These are phyloP conservation scores for Novymonas esmeraldas DNA, from an alignment of 208 protist genomes.

Conservation along the genomic window DNA sequence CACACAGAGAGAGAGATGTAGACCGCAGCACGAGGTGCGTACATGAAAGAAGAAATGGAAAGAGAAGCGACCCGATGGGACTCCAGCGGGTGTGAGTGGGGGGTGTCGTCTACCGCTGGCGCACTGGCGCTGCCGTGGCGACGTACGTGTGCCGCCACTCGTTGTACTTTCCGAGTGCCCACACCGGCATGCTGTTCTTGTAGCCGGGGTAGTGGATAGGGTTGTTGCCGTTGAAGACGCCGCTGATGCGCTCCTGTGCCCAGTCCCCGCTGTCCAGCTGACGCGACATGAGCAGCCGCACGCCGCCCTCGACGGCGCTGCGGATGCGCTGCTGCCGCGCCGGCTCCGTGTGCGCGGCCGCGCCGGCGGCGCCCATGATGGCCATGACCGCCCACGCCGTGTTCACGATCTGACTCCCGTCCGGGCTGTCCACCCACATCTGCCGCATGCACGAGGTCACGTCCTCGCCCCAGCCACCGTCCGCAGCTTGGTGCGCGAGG, in stretches of 20 bases:
- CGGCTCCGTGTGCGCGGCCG: conserved; percentile 28
- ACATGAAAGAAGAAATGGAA: no score
- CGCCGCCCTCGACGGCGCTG: conserved; percentile 81
- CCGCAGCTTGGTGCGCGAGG: conserved; percentile 90
- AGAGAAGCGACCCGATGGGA: no score
- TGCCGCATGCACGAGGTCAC: conserved; percentile 90
- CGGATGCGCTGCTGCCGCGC: conserved; percentile 30
- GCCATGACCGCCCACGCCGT: conserved; percentile 97
- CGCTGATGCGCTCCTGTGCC: conserved; percentile 94
- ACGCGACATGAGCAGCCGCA: conserved; percentile 83
- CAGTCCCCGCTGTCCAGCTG: conserved; percentile 91
- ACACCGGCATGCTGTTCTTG: conserved; percentile 97
- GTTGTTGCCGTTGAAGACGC: conserved; percentile 98
- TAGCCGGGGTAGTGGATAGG: conserved; percentile 97
- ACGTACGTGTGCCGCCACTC: conserved; percentile 67
- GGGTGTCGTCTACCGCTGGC: no score
- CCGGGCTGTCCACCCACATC: conserved; percentile 84
- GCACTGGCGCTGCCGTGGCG: conserved; percentile 1
- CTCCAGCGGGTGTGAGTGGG: conserved; percentile 5
- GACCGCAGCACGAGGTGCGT: no score
- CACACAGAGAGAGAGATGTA: no score
- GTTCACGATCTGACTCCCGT: conserved; percentile 95
- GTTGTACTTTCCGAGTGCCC: conserved; percentile 94
- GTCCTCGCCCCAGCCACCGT: conserved; percentile 97
- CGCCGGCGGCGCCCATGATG: conserved; percentile 81